These are phyloP conservation scores for Colletotrichum cordylinicola DNA, from an alignment of 2,329 filamentous ascomycete species.

Conservation along the genomic window DNA sequence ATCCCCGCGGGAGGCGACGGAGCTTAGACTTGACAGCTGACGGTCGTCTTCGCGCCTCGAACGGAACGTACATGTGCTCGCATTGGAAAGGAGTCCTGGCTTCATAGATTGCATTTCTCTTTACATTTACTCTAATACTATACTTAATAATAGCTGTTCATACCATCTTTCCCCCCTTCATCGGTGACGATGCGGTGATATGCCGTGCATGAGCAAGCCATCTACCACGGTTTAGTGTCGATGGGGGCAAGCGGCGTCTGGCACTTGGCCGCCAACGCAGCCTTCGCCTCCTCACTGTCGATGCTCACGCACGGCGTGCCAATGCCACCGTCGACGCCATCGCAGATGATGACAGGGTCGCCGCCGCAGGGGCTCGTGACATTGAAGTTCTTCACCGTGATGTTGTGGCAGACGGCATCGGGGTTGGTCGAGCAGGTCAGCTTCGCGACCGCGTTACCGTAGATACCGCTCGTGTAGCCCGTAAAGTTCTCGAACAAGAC, in stretches of 20 bases:
- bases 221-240: neutral
- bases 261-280: slow-evolving; percentile 12
- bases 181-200: neutral
- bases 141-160: neutral
- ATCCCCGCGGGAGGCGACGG: neutral
- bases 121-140: neutral
- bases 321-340: slow-evolving; percentile 46
- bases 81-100: neutral
- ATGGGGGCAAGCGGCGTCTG: slow-evolving; percentile 7
- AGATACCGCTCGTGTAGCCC: slow-evolving; percentile 60
- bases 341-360: slow-evolving; percentile 53
- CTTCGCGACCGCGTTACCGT: slow-evolving; percentile 59
- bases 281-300: slow-evolving; percentile 9
- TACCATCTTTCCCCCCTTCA: neutral
- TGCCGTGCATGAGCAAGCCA: too few species aligned
- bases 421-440: slow-evolving; percentile 59
- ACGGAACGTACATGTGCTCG: neutral
- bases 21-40: neutral
- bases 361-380: slow-evolving; percentile 55
- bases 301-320: slow-evolving; percentile 34
- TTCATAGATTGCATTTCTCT: neutral
- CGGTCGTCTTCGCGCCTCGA: neutral
- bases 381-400: slow-evolving; percentile 60
- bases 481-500: slow-evolving; percentile 64
- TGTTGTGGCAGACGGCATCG: slow-evolving; percentile 60